Base-by-base conservation (phyloP, 2,329 filamentous ascomycete genomes). In the Magnaporthales sp. region DNA sequence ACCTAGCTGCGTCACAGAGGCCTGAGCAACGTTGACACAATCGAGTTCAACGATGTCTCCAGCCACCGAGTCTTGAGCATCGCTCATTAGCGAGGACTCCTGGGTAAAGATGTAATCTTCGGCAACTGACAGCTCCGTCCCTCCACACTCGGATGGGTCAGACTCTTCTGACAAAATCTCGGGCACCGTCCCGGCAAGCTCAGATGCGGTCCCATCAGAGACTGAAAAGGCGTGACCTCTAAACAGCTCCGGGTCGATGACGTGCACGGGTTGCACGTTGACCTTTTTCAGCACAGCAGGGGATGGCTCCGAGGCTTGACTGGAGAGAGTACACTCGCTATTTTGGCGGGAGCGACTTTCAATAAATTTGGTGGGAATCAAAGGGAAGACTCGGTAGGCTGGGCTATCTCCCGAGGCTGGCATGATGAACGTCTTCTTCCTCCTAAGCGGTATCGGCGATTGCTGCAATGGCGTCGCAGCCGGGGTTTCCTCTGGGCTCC, bases 361-460 rank as follows among this genome's bases (percentile, higher is more conserved):
- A 15, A 51, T 64, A 51, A 66, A 68, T 15, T 51, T 62, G 4
- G 15, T 4, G 22, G 67, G 67, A 22, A 68, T 51, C n/a, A 68
- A 31, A 15, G 67, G 67, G 31, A 68, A 68, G 27, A 66, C 27
- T 26, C 66, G 66, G 24, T 58, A 58, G n/a, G 54, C 54, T 15
- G 54, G 54, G 22, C 2, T 58, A 5, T 58, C 54, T 15, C n/a
- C 22, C 7, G 54, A 58, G 54, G 54, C 54, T 11, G 54, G n/a
- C 3, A 58, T 58, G 54, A 58, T 58, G 54, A 58, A 58, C 13
- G 54, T 58, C 54, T 58, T 58, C 22, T 58, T 58, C 54, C 54
- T 65, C 27, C 64, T 32, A 26, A 24, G 32, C 62, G 32, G 62
- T 54, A 46, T 22, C 30, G 31, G 62, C 26, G 46, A 56, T 27